Conservation (phyloP, 139 green algal species). For the Volvox reticuliferus region DNA sequence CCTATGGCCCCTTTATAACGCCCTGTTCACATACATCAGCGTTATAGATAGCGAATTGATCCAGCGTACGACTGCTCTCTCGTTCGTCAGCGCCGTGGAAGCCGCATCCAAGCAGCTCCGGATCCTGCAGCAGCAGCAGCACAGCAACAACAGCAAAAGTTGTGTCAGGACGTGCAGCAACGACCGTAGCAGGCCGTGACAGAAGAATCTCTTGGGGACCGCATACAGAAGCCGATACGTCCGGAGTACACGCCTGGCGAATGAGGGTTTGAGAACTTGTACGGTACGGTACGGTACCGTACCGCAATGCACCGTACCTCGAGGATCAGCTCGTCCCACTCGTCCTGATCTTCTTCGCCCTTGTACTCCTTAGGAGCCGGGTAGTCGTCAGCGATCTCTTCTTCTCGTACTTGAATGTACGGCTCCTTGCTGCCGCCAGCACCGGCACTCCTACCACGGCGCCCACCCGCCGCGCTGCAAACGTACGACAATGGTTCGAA, state of each 20-base stretch:
- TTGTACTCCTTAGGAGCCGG: constrained; percentile 88
- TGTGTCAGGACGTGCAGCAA: neutral
- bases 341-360: constrained; percentile 56
- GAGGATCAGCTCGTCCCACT: constrained; percentile 76
- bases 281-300: too few relatives aligned
- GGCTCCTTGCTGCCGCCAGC: neutral
- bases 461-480: neutral
- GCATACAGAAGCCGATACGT: too few relatives aligned
- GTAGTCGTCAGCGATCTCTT: constrained; percentile 97
- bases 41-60: constrained; percentile 90
- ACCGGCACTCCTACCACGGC: neutral
- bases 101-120: constrained; percentile 19
- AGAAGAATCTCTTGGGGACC: too few relatives aligned
- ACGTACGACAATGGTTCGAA: too few relatives aligned
- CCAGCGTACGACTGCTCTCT: constrained; percentile 62
- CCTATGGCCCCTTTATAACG: too few relatives aligned
- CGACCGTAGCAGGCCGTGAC: too few relatives aligned
- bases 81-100: constrained; percentile 77
- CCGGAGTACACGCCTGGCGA: too few relatives aligned
- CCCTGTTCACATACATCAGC: neutral
- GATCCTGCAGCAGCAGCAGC: constrained; percentile 1
- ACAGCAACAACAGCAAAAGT: neutral
- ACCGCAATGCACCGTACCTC: constrained; percentile 55
- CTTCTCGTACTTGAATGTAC: constrained; percentile 79
- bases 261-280: too few relatives aligned